A percentile compares a stretch with the other conserved stretches of the same genome.
Conservation (phyloP, 2,329 filamentous ascomycete species). For the Pyrenochaeta sp. region DNA sequence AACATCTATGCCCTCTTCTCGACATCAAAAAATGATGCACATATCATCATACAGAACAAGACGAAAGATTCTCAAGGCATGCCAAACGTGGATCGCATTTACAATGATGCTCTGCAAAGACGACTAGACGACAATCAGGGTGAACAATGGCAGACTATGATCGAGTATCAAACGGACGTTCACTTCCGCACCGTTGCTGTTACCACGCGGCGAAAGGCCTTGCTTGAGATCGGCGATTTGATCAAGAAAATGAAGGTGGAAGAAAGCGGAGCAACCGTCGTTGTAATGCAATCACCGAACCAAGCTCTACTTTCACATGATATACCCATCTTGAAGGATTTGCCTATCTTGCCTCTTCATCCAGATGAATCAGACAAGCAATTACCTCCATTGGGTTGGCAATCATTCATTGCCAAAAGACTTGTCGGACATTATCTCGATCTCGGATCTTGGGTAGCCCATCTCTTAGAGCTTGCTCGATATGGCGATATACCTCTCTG, state of each 20-base stretch:
- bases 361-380: constrained; percentile 85
- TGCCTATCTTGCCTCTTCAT: constrained; percentile 81
- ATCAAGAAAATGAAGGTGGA: constrained; percentile 91
- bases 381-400: constrained; percentile 92
- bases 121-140: constrained; percentile 71
- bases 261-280: constrained; percentile 77
- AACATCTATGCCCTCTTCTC: constrained; percentile 96
- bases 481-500: constrained; percentile 96
- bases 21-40: constrained; percentile 77
- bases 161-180: constrained; percentile 85
- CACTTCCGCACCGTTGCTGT: constrained; percentile 88
- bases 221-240: constrained; percentile 85
- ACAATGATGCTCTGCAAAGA: constrained; percentile 75
- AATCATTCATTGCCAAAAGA: constrained; percentile 83
- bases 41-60: constrained; percentile 88
- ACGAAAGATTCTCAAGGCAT: constrained; percentile 82
- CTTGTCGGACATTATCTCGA: constrained; percentile 90
- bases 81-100: constrained; percentile 89
- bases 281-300: constrained; percentile 91
- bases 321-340: constrained; percentile 81
- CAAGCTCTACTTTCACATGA: constrained; percentile 82
- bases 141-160: constrained; percentile 78
- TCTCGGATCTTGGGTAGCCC: constrained; percentile 89
- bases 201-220: constrained; percentile 85
- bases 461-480: constrained; percentile 84